phyloP scores from a whole-genome alignment of 2,329 filamentous ascomycete species.

The Trichoderma hamatum region DNA sequence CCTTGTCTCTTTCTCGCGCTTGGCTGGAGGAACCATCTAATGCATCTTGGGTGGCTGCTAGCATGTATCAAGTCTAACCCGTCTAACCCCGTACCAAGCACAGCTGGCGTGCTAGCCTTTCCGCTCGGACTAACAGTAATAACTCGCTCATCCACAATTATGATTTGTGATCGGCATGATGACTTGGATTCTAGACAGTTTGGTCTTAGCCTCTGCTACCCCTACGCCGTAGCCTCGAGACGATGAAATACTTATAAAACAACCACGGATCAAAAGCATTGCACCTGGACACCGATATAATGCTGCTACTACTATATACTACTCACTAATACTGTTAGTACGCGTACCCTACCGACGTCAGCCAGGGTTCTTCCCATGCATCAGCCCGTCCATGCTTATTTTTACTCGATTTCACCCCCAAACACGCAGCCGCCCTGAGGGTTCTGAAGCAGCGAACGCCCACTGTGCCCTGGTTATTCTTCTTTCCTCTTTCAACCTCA shows the following conservation, averaged over 20 bases:
- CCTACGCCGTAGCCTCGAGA: background rate
- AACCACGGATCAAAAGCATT: background rate
- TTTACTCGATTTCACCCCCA: background rate
- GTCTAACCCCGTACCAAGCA: background rate
- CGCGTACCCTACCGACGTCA: background rate
- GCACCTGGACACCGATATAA: background rate
- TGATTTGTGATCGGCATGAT: constrained; percentile 19
- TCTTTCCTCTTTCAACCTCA: background rate
- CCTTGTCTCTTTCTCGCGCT: background rate
- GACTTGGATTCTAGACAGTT: background rate
- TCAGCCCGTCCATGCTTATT: constrained; percentile 21
- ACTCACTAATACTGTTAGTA: background rate
- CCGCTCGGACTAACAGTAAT: constrained; percentile 3
- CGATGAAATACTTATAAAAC: background rate
- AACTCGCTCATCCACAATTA: background rate
- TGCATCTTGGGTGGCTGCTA: background rate
- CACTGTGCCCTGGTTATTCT: background rate
- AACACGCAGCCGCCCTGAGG: background rate
- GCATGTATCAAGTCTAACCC: background rate
- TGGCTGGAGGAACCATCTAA: constrained; percentile 5
- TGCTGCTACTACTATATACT: background rate
- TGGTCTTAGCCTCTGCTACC: background rate
- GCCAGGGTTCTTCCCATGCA: constrained; percentile 12
- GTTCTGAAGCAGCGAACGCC: background rate
- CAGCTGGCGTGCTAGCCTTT: constrained; percentile 14